Conservation (phyloP, 202 grass and related monocot genomes). For the Thinopyrum obtusiflorum region DNA sequence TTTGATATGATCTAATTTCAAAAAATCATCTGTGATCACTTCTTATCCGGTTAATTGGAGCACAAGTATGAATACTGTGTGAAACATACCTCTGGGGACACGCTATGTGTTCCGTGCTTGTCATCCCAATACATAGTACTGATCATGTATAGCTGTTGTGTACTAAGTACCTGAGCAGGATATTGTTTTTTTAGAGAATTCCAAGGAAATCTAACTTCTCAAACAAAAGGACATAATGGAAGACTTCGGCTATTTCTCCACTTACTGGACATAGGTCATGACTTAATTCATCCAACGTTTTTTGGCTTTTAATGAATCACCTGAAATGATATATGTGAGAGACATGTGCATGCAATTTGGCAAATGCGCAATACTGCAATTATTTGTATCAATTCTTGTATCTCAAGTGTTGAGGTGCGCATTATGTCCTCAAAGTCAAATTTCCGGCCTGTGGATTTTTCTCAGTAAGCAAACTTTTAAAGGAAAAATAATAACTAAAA, state of each 20-base stretch:
- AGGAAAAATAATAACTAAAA: neutral
- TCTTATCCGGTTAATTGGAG: slow-evolving; percentile 25
- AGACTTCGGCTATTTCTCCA: slow-evolving; percentile 10
- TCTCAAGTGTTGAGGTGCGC: neutral
- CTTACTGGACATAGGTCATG: slow-evolving; percentile 98
- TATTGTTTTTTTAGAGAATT: too few relatives aligned
- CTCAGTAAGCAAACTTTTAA: neutral
- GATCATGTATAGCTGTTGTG: slow-evolving; percentile 98
- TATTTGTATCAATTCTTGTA: neutral
- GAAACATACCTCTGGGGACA: slow-evolving; percentile 81
- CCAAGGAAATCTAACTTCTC: slow-evolving; percentile 27
- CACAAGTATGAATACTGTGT: neutral
- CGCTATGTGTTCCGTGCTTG: slow-evolving; percentile 96
- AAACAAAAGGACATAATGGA: neutral
- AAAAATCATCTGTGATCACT: slow-evolving; percentile 19
- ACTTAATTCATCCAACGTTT: slow-evolving; percentile 97
- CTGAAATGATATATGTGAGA: slow-evolving; percentile 44
- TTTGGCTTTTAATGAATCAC: slow-evolving; percentile 99
- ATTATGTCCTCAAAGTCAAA: neutral
- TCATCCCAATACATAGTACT: slow-evolving; percentile 99
- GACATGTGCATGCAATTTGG: slow-evolving; percentile 19
- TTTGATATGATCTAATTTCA: slow-evolving; percentile 84
- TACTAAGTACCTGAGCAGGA: slow-evolving; percentile 75
- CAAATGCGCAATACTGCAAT: slow-evolving; percentile 4
- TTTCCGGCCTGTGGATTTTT: neutral